Percentiles rank a stretch among this genome's conserved stretches.
Evolutionary conservation across 345 rosid genomes (phyloP).

Genomic region (Erysimum cheiranthoides): DNA sequence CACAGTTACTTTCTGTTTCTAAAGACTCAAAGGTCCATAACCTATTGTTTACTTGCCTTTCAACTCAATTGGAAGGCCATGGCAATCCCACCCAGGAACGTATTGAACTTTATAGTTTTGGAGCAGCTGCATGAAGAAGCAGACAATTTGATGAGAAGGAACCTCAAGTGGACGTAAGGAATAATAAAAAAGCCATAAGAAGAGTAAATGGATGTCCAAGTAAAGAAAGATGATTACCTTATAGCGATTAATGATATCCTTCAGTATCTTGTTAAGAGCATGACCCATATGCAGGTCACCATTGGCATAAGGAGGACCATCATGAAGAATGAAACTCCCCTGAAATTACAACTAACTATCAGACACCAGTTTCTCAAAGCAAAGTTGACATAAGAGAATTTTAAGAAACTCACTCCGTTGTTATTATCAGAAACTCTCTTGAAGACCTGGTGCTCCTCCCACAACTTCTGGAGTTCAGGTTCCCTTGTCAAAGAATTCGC

Average conservation of each 20-base stretch:
- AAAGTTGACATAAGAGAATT: conserved; percentile 29
- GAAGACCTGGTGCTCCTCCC: conserved; percentile 90
- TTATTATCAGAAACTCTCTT: conserved; percentile 74
- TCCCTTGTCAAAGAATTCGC: conserved; percentile 86
- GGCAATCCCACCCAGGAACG: conserved; percentile 99
- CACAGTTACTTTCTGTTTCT: conserved; percentile 18
- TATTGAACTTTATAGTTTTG: conserved; percentile 84
- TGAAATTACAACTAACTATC: conserved; percentile 48
- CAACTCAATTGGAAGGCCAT: conserved; percentile 96
- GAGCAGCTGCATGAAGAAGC: conserved; percentile 65
- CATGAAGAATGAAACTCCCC: conserved; percentile 91
- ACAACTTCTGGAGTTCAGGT: conserved; percentile 88
- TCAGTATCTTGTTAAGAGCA: conserved; percentile 94
- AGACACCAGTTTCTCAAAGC: conserved; percentile 41
- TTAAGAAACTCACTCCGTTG: conserved; percentile 66
- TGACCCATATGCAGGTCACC: conserved; percentile 95
- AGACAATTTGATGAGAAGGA: conserved; percentile 29
- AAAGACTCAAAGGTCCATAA: conserved; percentile 17
- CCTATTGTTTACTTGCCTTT: conserved; percentile 68
- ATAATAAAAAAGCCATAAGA: not conserved
- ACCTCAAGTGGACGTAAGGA: not conserved
- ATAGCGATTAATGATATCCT: conserved; percentile 93
- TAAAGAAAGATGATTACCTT: conserved; percentile 57
- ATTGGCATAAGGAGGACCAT: conserved; percentile 98
- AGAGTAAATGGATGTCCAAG: conserved; percentile 18